Percentiles rank a stretch among this genome's conserved stretches.
These are phyloP conservation scores for Magnaporthiopsis rhizophila DNA, from an alignment of 2,329 filamentous ascomycete species.

Conservation along the genomic window DNA sequence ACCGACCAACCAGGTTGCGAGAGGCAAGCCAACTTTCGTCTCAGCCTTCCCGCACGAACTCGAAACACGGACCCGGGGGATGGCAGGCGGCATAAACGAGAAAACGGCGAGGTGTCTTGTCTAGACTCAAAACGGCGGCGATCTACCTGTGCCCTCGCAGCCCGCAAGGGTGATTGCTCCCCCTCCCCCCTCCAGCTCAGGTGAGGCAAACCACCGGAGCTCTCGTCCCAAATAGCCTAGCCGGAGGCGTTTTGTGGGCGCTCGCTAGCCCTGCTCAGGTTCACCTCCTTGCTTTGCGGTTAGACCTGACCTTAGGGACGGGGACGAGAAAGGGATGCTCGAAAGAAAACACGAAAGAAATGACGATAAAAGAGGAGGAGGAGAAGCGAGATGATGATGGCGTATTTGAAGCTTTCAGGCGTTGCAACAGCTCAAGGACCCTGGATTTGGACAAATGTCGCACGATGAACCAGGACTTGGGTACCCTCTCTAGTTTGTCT, in stretches of 20 bases:
- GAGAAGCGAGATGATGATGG: too few relatives aligned
- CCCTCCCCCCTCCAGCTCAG: too few relatives aligned
- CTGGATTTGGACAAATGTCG: not conserved
- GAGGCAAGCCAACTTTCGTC: not conserved
- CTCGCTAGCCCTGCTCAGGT: not conserved
- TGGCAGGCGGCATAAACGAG: not conserved
- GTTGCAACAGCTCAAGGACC: too few relatives aligned
- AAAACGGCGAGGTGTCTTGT: not conserved
- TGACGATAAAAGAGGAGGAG: too few relatives aligned
- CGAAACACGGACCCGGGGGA: not conserved
- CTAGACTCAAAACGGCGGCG: not conserved
- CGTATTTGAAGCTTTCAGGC: too few relatives aligned
- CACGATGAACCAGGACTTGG: too few relatives aligned
- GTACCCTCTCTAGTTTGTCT: not conserved
- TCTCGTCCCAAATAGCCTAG: not conserved
- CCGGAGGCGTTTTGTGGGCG: not conserved
- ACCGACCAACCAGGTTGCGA: not conserved
- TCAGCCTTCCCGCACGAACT: not conserved
- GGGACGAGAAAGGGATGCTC: too few relatives aligned
- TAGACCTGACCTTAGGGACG: not conserved
- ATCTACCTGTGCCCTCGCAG: not conserved
- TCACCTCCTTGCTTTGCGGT: not conserved
- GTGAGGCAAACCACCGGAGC: too few relatives aligned
- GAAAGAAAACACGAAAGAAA: too few relatives aligned
- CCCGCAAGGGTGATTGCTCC: too few relatives aligned